Conservation (phyloP, 164 flowering plant species). For the Piper longum region DNA sequence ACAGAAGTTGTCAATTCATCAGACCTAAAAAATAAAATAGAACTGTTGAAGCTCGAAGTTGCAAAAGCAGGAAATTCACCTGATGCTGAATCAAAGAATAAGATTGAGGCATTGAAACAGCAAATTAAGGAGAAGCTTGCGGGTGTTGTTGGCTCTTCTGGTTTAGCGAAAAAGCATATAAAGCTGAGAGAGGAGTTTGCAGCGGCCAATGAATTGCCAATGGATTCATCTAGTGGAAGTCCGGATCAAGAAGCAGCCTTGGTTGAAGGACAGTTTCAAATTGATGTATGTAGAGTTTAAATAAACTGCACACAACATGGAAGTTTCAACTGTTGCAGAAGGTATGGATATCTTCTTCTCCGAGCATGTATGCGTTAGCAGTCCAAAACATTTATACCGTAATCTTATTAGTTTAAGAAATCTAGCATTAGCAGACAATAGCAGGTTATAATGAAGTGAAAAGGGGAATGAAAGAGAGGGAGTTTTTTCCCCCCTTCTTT, state of each 20-base stretch:
- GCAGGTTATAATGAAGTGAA: too few relatives aligned
- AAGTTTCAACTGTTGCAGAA: background rate
- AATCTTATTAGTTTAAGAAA: too few relatives aligned
- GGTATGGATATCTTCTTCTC: background rate
- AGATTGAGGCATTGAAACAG: conserved; percentile 40
- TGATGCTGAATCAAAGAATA: conserved; percentile 27
- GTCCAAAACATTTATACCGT: background rate
- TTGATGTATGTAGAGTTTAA: conserved; percentile 19
- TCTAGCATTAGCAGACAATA: too few relatives aligned
- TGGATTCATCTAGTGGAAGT: conserved; percentile 21
- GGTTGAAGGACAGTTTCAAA: conserved; percentile 12
- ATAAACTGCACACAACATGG: conserved; percentile 9
- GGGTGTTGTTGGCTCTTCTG: conserved; percentile 31
- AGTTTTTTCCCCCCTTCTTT: too few relatives aligned
- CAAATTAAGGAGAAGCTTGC: conserved; percentile 43
- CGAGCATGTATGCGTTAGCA: background rate
- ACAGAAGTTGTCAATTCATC: conserved; percentile 29
- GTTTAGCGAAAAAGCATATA: conserved; percentile 37
- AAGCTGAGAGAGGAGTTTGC: conserved; percentile 31
- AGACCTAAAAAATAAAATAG: conserved; percentile 45
- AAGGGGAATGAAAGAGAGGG: too few relatives aligned
- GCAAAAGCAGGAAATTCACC: conserved; percentile 43
- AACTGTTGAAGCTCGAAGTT: conserved; percentile 38
- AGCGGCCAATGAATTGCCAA: conserved; percentile 12
- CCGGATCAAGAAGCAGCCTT: conserved; percentile 10